Conservation (phyloP, 1,284 basidiomycete species). For the Boletus coffeatus region DNA sequence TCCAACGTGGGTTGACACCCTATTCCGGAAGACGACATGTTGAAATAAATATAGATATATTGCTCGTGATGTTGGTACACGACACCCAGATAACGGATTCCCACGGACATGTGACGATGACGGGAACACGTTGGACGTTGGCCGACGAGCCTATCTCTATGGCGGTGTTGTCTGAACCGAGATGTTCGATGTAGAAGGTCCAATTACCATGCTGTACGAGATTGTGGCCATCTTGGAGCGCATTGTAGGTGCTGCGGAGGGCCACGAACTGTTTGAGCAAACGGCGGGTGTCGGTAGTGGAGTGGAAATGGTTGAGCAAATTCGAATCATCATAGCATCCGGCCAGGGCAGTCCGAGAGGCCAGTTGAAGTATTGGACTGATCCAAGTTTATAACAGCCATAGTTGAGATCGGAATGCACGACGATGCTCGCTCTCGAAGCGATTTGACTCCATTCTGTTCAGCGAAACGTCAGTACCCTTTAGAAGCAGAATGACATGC, state of each 20-base stretch:
- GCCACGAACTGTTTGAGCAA: slow-evolving; percentile 69
- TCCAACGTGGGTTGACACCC: slow-evolving; percentile 52
- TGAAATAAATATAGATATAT: slow-evolving; percentile 45
- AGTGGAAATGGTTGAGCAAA: slow-evolving; percentile 88
- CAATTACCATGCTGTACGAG: slow-evolving; percentile 77
- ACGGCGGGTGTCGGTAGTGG: slow-evolving; percentile 71
- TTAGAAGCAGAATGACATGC: background rate
- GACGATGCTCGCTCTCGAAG: slow-evolving; percentile 57
- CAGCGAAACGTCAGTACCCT: slow-evolving; percentile 2
- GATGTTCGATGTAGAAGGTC: slow-evolving; percentile 71
- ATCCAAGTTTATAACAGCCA: slow-evolving; percentile 86
- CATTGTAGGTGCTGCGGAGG: slow-evolving; percentile 61
- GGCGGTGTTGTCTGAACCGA: slow-evolving; percentile 75
- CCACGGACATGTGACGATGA: too few relatives aligned
- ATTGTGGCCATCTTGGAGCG: slow-evolving; percentile 81
- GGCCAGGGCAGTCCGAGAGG: slow-evolving; percentile 68
- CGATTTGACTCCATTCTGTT: slow-evolving; percentile 69
- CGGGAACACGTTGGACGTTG: slow-evolving; percentile 33
- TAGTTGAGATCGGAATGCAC: slow-evolving; percentile 78
- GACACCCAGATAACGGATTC: slow-evolving; percentile 19
- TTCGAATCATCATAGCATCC: slow-evolving; percentile 89
- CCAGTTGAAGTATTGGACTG: slow-evolving; percentile 88
- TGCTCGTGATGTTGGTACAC: slow-evolving; percentile 59
- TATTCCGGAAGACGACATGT: slow-evolving; percentile 62
- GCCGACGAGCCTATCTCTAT: slow-evolving; percentile 73